A percentile compares a stretch with the other conserved stretches of the same genome.
These are phyloP conservation scores for Xylaria multiplex DNA, from an alignment of 2,329 filamentous ascomycete species.

Conservation along the genomic window DNA sequence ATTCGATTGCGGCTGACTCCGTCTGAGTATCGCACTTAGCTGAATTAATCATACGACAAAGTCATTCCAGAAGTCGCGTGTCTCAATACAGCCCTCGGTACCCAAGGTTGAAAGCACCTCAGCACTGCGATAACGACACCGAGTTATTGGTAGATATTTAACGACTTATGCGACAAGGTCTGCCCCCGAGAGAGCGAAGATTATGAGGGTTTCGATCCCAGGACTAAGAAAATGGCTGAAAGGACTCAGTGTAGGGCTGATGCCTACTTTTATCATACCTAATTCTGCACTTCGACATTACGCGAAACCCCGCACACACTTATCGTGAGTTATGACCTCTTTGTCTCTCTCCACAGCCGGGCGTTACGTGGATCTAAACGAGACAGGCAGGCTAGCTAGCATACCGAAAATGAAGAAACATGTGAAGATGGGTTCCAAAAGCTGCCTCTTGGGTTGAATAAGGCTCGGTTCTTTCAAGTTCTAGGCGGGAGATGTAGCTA, in stretches of 20 bases:
- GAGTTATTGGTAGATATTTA: not conserved
- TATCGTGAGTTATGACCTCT: not conserved
- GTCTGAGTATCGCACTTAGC: not conserved
- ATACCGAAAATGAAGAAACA: slow-evolving; percentile 7
- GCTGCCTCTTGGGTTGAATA: not conserved
- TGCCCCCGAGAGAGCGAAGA: not conserved
- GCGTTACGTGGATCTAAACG: slow-evolving; percentile 23
- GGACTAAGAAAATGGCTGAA: not conserved
- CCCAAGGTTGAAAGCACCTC: not conserved
- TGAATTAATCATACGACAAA: not conserved
- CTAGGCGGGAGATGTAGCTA: not conserved
- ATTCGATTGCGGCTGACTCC: slow-evolving; percentile 1
- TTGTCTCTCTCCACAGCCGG: slow-evolving; percentile 16
- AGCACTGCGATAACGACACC: slow-evolving; percentile 1
- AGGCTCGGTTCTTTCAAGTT: not conserved
- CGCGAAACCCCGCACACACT: slow-evolving; percentile 13
- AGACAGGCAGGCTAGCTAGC: slow-evolving; percentile 7
- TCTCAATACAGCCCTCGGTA: not conserved
- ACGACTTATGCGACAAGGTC: not conserved
- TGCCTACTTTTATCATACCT: slow-evolving; percentile 25
- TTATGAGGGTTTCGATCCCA: not conserved
- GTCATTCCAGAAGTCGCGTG: not conserved
- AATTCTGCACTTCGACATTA: slow-evolving; percentile 27
- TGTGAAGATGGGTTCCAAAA: not conserved
- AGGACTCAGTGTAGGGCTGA: not conserved